Evolutionary conservation across 2,329 filamentous ascomycete genomes (phyloP), one percentile per base, ranked within the genome.

Genomic region (Sporothrix schenckii): DNA sequence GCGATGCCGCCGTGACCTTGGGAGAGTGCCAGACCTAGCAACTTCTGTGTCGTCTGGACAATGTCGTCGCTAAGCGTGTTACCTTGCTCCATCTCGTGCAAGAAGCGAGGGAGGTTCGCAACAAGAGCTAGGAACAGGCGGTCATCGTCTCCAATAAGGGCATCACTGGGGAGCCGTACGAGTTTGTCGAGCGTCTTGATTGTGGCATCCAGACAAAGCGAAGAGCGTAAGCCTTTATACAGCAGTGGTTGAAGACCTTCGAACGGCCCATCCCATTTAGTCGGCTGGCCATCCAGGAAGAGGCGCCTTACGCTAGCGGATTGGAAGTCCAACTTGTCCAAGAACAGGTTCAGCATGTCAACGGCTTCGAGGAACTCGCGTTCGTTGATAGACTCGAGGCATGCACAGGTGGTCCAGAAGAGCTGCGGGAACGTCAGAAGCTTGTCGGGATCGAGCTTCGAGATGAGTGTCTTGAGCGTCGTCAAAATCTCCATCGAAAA

Each of bases 401-500:
- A 99, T 13, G 95, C 95, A 76, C 94, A 97, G 0, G 92, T 97
- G 0, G 94, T 97, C 96, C 96, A 99, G 80, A 99, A 98, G 0
- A 99, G 83, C 76, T 98, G 94, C 1, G 95, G 95, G 74, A 97
- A 97, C n/a, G 89, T 89, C 63, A 97, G 81, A 1, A 99, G 84
- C 77, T 94, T 91, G 50, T 91, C 87, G 0, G 91, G 85, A 24
- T 94, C 90, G 39, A 98, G 83, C 69, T 94, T 95, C 74, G 89
- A 87, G 70, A 99, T 97, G 58, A 99, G 91, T 0, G 93, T 93
- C 77, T 96, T 94, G 67, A 99, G 80, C 0, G 96, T 99, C 0
- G 94, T 97, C 68, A 99, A 81, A 70, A 99, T 98, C 78, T 99
- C 96, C 90, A 98, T 94, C 0, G 95, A 96, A 77, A 99, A 99